These are phyloP conservation scores for Pseudogymnoascus verrucosus DNA, from an alignment of 2,329 filamentous ascomycete species.

Conservation along the genomic window DNA sequence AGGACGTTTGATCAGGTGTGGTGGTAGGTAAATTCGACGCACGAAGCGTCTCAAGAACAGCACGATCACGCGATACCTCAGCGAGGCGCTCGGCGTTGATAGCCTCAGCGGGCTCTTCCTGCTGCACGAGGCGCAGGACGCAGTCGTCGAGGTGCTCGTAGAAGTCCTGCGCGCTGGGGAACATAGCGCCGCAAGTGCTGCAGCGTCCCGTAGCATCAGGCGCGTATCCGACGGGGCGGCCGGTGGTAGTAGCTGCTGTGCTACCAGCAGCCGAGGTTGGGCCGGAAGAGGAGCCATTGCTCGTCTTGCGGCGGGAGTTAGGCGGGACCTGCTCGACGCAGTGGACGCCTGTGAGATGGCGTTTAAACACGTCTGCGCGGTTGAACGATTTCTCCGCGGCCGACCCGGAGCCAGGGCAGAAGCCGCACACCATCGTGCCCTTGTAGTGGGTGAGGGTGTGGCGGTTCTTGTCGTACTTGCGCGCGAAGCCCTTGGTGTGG, in stretches of 20 bases:
- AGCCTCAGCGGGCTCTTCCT: conserved; percentile 61
- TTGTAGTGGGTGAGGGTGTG: conserved; percentile 97
- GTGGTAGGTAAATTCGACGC: conserved; percentile 42
- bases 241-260: conserved; percentile 36
- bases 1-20: conserved; percentile 39
- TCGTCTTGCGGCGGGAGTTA: conserved; percentile 69
- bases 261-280: conserved; percentile 18
- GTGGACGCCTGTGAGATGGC: conserved; percentile 87
- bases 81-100: conserved; percentile 61
- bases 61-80: conserved; percentile 55
- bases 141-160: conserved; percentile 89
- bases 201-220: conserved; percentile 78
- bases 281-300: neutral
- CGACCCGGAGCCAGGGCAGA: conserved; percentile 82
- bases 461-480: conserved; percentile 97
- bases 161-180: conserved; percentile 85
- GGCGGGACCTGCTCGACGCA: conserved; percentile 90
- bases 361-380: conserved; percentile 92
- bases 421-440: conserved; percentile 95
- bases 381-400: conserved; percentile 93
- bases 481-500: conserved; percentile 84
- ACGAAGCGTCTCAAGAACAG: conserved; percentile 54
- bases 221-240: conserved; percentile 64
- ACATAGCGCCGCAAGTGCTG: conserved; percentile 81
- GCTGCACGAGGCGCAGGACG: conserved; percentile 62